Base-by-base conservation (phyloP, 352 stramenopile genomes). In the Globisporangium perplexum region DNA sequence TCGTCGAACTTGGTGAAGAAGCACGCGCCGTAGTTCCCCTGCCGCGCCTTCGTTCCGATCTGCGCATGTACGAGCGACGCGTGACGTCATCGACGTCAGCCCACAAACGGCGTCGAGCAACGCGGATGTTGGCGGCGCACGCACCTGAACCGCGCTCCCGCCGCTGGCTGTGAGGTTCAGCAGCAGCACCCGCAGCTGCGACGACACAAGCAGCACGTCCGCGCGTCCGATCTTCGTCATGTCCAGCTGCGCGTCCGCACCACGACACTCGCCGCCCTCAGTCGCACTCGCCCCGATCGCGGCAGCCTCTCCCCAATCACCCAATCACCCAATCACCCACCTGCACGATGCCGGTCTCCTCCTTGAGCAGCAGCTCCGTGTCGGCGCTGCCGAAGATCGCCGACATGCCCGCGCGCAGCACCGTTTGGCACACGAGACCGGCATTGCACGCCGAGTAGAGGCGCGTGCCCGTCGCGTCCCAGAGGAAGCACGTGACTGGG, bases 281-380 rank as follows among this genome's bases (percentile, higher is more conserved):
- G 55, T 76, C 88, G 30, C 6, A 46, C 22, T 60, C 17, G 26
- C 11, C 33, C 14, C 5, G 33, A 39, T 18, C 30, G 8, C 30
- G 30, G 7, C 10, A 1, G 30, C 14, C 20, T 26, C 22, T 11
- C 39, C 4, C 5, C 48, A 39, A 26, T 18, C 14, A n/a, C 36
- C 12, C 3, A 4, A 47, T 4, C 18, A 22, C 22, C 12, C 11
- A 68, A n/a, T n/a, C n/a, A 54, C 60, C 10, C 28, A 85, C 79
- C 74, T 94, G 84, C 11, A 95, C 84, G 50, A 95, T 87, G 0
- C 80, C 82, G 0, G 81, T 91, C 50, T 95, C 80, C 62, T 95
- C 84, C 46, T 93, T 92, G 1, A 95, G 75, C 53, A 95, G 55
- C 18, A 95, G 60, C 50, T 95, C 84, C 4, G 84, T 95, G 55